Evolutionary conservation across 2,329 filamentous ascomycete species (phyloP).

Genomic region (Myriosclerotinia duriaeana): DNA sequence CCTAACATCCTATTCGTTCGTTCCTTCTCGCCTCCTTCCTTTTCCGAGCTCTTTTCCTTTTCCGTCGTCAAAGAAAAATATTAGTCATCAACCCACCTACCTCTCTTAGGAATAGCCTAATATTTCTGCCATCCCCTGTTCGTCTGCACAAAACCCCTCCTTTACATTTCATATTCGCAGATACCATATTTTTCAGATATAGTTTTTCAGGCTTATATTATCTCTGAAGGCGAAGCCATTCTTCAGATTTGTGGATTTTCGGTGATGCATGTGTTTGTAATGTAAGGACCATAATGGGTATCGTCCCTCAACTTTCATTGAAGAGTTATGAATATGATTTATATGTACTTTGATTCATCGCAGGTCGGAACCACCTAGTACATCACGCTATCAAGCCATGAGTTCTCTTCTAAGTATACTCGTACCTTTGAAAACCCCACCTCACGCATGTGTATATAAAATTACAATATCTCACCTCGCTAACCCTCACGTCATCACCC

Average conservation of each 20-base stretch:
- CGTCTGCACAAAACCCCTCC: not conserved
- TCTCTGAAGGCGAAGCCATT: too few relatives aligned
- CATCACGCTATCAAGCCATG: not conserved
- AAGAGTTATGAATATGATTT: not conserved
- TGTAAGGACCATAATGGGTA: too few relatives aligned
- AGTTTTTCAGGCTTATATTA: too few relatives aligned
- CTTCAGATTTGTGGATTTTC: too few relatives aligned
- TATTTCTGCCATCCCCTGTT: not conserved
- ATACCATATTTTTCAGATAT: too few relatives aligned
- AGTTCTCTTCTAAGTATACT: not conserved
- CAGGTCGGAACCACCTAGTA: not conserved
- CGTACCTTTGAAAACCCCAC: not conserved
- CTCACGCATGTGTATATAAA: not conserved
- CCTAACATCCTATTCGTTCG: too few relatives aligned
- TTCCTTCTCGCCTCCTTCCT: not conserved
- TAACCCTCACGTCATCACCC: constrained; percentile 11
- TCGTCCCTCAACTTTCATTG: not conserved
- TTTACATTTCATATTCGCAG: not conserved
- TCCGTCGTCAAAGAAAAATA: not conserved
- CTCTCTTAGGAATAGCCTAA: not conserved
- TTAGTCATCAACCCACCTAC: not conserved
- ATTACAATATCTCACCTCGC: not conserved
- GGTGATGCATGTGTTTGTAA: too few relatives aligned
- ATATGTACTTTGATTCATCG: not conserved
- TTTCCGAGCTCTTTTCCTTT: not conserved